Conservation (phyloP, 2,329 filamentous ascomycete species). For the Colletotrichum eleusines region DNA sequence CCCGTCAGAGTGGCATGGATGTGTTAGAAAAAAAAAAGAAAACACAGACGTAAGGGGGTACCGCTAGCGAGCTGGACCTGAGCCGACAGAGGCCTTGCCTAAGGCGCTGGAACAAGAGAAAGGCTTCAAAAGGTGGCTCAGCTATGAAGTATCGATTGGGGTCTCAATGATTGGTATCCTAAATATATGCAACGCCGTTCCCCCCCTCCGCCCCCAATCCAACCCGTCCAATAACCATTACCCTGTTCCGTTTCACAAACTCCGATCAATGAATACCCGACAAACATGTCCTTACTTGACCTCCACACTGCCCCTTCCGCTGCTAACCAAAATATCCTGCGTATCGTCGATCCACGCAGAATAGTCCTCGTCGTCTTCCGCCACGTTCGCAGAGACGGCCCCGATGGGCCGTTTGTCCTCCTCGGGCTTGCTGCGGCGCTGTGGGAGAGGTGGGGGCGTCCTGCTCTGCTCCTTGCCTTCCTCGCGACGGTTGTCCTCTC, state of each 20-base stretch:
- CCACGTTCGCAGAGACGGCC: constrained; percentile 40
- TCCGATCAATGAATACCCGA: neutral
- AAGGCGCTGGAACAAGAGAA: neutral
- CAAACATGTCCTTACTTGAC: constrained; percentile 4
- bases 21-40: no score
- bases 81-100: no score
- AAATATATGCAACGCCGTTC: neutral
- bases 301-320: constrained; percentile 5
- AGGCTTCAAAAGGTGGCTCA: neutral
- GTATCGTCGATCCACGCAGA: constrained; percentile 53
- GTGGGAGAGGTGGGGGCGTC: constrained; percentile 30
- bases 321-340: constrained; percentile 17
- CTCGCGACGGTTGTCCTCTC: neutral
- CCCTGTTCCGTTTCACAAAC: constrained; percentile 5
- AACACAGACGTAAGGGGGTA: neutral
- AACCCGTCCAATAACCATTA: neutral
- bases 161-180: neutral
- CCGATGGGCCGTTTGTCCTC: constrained; percentile 36
- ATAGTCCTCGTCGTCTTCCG: constrained; percentile 52
- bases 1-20: no score
- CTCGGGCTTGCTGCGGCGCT: constrained; percentile 20
- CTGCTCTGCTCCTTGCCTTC: constrained; percentile 25
- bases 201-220: neutral
- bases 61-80: no score
- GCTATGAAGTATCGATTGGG: neutral